Evolutionary conservation across 306 rosid genomes (phyloP).

Genomic region (Begonia masoniana): DNA sequence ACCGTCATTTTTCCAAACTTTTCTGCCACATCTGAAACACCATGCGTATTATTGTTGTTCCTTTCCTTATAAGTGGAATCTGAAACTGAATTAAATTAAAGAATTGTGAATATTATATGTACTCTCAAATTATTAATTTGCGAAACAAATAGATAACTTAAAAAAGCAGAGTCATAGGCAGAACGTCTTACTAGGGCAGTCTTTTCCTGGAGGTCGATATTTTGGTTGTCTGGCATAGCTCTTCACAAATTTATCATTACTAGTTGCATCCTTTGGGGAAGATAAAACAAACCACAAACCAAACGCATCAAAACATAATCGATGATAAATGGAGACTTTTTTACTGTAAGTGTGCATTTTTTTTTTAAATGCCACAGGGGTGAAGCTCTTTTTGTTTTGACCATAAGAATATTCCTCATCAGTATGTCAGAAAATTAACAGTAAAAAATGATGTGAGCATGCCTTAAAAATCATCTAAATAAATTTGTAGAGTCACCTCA

Average conservation of each 20-base stretch:
- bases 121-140: background rate
- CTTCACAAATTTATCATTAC: conserved; percentile 43
- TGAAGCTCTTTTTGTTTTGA: no score
- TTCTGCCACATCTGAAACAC: conserved; percentile 56
- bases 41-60: conserved; percentile 22
- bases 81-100: background rate
- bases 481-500: conserved; percentile 31
- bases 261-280: conserved; percentile 35
- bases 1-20: conserved; percentile 65
- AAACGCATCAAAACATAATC: background rate
- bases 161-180: no score
- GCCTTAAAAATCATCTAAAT: no score
- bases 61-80: conserved; percentile 39
- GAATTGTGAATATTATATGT: background rate
- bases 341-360: no score
- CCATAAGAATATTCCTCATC: background rate
- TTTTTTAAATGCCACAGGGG: no score
- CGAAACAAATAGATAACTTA: no score
- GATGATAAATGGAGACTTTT: background rate
- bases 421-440: background rate
- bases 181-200: conserved; percentile 47
- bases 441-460: background rate
- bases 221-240: conserved; percentile 34
- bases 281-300: background rate
- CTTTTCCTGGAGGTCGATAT: conserved; percentile 66